Evolutionary conservation across 108 stramenopile species (phyloP), one percentile per base, ranked within the genome.

Genomic region (Pseudonitzschia multiseries): DNA sequence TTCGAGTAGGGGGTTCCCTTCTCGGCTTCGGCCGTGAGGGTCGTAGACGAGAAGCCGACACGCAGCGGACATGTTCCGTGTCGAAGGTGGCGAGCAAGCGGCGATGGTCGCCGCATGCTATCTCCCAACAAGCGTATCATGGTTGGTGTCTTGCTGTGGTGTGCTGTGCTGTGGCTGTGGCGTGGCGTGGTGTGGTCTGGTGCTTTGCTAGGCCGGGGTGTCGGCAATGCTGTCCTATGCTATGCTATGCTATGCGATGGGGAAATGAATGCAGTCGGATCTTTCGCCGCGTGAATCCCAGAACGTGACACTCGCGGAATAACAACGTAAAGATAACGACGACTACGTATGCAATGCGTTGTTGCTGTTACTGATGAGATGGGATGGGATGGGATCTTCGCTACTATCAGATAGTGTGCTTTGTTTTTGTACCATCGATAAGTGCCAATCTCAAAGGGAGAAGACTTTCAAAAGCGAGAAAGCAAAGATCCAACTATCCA

Each of bases 1-100:
- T 91, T 75, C 0, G 86, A 76, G 67, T 97, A 97, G 0, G 87
- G 85, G 62, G 81, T 83, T 18, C 91, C 93, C 78, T 80, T 81
- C 14, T 80, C 74, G 18, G 66, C 36, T 6, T 36, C 36, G 36
- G 36, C 6, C 36, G 6, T 5, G 2, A 5, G 36, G 36, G 57
- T 36, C 36, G 36, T 62, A 8, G 61, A 40, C 32, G 61, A 62
- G 29, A 62, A 62, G 54, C 21, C n/a, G 54, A 18, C 46, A 2
- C 46, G 46, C 17, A 48, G 2, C 50, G 50, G 50, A 51, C 50
- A 51, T n/a, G 20, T 8, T 51, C n/a, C 20, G 17, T 51, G 4
- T 51, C n/a, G 50, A n/a, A 51, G 36, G 36, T 36, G 36, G 36
- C 36, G 36, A 6, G 36, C 36, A 2, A 36, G 6, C 36, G 36